These are phyloP conservation scores for Saccharomyces hybrid DNA, from an alignment of 1,139 yeast genomes.

Conservation along the genomic window DNA sequence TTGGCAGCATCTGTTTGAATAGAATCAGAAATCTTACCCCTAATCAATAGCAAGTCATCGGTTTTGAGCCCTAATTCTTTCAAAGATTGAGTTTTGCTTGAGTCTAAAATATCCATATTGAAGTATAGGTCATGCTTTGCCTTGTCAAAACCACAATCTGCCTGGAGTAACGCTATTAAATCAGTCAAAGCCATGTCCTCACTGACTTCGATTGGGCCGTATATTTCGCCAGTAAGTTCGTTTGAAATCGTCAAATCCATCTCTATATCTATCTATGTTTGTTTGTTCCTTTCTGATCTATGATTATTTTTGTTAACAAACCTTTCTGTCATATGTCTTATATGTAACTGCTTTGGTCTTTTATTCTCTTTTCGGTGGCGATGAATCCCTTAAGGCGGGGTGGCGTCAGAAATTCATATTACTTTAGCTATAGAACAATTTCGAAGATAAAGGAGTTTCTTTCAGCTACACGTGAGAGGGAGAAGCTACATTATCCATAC, in stretches of 20 bases:
- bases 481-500: not conserved
- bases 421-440: not conserved
- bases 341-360: not conserved
- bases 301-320: not conserved
- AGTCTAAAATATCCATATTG: conserved; percentile 40
- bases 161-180: conserved; percentile 66
- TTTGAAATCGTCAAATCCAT: conserved; percentile 28
- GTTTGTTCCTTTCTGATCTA: not conserved
- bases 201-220: conserved; percentile 37
- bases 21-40: conserved; percentile 19
- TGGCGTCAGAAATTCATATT: not conserved
- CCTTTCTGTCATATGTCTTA: not conserved
- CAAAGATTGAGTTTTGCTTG: conserved; percentile 35
- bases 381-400: not conserved
- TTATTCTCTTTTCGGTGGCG: not conserved
- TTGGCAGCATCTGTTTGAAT: conserved; percentile 12
- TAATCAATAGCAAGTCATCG: conserved; percentile 50
- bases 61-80: conserved; percentile 42
- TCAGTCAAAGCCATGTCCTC: conserved; percentile 58
- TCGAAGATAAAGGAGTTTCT: not conserved
- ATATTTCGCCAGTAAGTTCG: conserved; percentile 24
- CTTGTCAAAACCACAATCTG: conserved; percentile 55
- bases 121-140: conserved; percentile 41
- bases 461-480: not conserved
- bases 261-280: not conserved